Evolutionary conservation across 2,329 filamentous ascomycete genomes (phyloP).

Genomic region (Xylaria arbuscula): DNA sequence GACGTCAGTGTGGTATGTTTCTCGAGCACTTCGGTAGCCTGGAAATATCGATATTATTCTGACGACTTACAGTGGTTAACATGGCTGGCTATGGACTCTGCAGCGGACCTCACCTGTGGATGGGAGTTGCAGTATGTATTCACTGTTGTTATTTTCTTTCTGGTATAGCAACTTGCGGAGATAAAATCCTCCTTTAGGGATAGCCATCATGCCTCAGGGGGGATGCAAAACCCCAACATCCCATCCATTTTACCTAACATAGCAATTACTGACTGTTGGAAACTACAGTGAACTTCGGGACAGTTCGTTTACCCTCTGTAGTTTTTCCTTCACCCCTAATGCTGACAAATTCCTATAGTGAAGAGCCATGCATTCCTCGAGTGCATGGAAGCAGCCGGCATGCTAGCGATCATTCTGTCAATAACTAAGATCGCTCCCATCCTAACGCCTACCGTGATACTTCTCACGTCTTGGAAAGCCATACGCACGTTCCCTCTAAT

Average conservation of each 20-base stretch:
- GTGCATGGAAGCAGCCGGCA: background rate
- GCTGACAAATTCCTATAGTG: background rate
- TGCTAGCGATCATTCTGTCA: background rate
- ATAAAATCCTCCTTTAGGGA: no score
- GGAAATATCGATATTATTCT: background rate
- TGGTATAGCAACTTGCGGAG: no score
- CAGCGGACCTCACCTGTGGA: slow-evolving; percentile 15
- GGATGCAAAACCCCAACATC: no score
- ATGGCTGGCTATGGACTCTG: slow-evolving; percentile 38
- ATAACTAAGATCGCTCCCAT: background rate
- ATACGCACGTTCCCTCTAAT: background rate
- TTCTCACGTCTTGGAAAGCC: background rate
- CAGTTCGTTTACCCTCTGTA: background rate
- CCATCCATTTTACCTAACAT: no score
- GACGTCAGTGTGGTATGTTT: slow-evolving; percentile 7
- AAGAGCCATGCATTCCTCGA: background rate
- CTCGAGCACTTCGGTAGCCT: background rate
- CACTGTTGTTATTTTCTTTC: no score
- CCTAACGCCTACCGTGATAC: background rate
- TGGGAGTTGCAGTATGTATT: slow-evolving; percentile 6
- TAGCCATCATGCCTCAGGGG: no score
- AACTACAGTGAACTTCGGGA: slow-evolving; percentile 11
- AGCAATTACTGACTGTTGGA: no score
- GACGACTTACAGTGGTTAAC: slow-evolving; percentile 24
- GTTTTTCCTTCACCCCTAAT: background rate